These are phyloP conservation scores for Colletotrichum eleusines DNA, from an alignment of 2,329 filamentous ascomycete genomes.

Conservation along the genomic window DNA sequence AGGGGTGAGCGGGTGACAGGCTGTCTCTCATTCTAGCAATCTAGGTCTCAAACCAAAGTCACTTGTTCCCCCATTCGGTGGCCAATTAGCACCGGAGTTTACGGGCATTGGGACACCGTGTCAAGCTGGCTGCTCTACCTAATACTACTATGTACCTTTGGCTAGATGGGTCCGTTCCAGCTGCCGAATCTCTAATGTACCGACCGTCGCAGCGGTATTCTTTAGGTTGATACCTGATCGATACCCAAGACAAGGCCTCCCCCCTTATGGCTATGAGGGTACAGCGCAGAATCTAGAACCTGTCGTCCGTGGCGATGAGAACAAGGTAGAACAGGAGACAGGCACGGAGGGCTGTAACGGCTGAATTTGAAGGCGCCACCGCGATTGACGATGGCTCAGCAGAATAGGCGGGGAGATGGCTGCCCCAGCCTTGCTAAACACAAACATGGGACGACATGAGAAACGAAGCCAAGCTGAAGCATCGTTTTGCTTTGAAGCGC, in stretches of 20 bases:
- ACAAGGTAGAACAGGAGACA: background rate
- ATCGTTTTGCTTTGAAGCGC: background rate
- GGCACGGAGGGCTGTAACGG: background rate
- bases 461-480: conserved; percentile 4
- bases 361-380: conserved; percentile 7
- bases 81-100: conserved; percentile 23
- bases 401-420: background rate
- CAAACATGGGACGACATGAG: conserved; percentile 29
- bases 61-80: conserved; percentile 13
- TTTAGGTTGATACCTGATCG: conserved; percentile 27
- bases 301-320: background rate
- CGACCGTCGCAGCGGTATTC: background rate
- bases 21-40: conserved; percentile 36
- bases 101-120: background rate
- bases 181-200: conserved; percentile 20
- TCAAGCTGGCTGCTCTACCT: background rate
- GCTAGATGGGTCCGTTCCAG: conserved; percentile 1
- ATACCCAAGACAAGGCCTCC: conserved; percentile 34
- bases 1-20: conserved; percentile 36
- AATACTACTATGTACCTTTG: too few relatives aligned
- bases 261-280: background rate
- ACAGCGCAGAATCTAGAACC: conserved; percentile 4
- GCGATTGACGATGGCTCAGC: conserved; percentile 14
- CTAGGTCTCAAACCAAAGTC: conserved; percentile 26
- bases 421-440: background rate